Base-by-base conservation (phyloP, 257 asterid species). In the Rubia yunnanensis region DNA sequence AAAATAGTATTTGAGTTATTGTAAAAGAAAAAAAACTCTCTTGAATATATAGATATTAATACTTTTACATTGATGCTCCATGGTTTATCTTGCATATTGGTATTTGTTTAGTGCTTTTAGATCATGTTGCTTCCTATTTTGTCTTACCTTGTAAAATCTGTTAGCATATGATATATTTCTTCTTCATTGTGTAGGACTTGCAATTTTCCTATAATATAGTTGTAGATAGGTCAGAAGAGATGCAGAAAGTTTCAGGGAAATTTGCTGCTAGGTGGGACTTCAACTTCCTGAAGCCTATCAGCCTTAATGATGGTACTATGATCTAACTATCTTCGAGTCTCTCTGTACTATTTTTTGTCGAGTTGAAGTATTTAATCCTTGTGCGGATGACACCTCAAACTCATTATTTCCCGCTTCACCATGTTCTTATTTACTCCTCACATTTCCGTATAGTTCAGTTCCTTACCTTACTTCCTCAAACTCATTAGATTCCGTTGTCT, bases 201-300 rank as follows among this genome's bases (percentile, higher is more conserved):
- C 72, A 89, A 53, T 92, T 87, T 77, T 89, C 96, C 6, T 92
- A 92, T 80, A 89, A 92, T 50, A 87, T 92, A 2, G 99, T 91
- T 3, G 92, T 89, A 66, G 97, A 92, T 83, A 82, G 97, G 72
- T 60, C 96, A 10, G 79, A 77, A 14, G 96, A 89, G 80, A 84
- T 92, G 96, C 82, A 82, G 72, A 86, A 66, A 62, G 70, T 83
- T 61, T 81, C 89, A 4, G 81, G 86, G 14, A 92, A 84, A 81
- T 92, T 96, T 74, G 98, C 95, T 64, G 84, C 96, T 30, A 89
- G 96, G 98, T 92, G n/a, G 98, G 96, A 68, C 95, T 92, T 63
- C 84, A 69, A 70, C 96, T 92, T 74, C 97, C 96, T 23, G 82
- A 89, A 3, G 92, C 68, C 64, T 89, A 89, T 77, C 76, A 79